Evolutionary conservation across 2,329 filamentous ascomycete genomes (phyloP), one percentile per base, ranked within the genome.

Genomic region (Penicillium sp.): DNA sequence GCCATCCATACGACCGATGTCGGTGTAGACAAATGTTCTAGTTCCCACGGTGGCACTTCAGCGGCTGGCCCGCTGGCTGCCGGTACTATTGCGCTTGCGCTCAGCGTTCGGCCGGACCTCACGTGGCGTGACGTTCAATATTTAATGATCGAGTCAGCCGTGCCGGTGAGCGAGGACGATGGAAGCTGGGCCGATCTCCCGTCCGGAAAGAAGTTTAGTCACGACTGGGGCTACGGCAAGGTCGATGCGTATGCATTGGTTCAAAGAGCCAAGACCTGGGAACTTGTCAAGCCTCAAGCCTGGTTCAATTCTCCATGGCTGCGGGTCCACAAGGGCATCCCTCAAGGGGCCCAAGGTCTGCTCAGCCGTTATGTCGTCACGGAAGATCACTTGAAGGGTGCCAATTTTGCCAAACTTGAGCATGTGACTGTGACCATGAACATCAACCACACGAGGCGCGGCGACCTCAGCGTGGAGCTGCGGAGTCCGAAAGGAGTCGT

Each of bases 351-450:
- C 25, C 71, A 86, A 47, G 93, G 93, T 0, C 71, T 98, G 35
- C 79, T 84, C 2, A 88, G 87, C 45, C 78, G 75, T n/a, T 90
- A 95, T 58, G 83, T 90, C 42, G 82, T 98, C 35, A 96, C 88
- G 0, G 70, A 82, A 46, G 82, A 90, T 18, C 89, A 90, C 81
- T 74, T 97, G 48, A 81, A 85, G 62, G 71, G 82, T 24, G 88
- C 88, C 57, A 98, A 98, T 64, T 67, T 98, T 11, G 88, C 84
- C 61, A 83, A 87, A 12, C 65, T 98, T 26, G 93, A 98, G 73
- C 93, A 98, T 70, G 88, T 98, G 33, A 97, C 91, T 0, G 81
- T 98, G 33, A 97, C 91, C 3, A 98, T 98, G 90, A 98, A 98
- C 62, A 79, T 96, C 25, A 81, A 88, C 46, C 93, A 98, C 65